Percentiles rank a stretch among this genome's conserved stretches.
Conservation (phyloP, 495 filamentous ascomycete species). For the Penicillium pulvis region DNA sequence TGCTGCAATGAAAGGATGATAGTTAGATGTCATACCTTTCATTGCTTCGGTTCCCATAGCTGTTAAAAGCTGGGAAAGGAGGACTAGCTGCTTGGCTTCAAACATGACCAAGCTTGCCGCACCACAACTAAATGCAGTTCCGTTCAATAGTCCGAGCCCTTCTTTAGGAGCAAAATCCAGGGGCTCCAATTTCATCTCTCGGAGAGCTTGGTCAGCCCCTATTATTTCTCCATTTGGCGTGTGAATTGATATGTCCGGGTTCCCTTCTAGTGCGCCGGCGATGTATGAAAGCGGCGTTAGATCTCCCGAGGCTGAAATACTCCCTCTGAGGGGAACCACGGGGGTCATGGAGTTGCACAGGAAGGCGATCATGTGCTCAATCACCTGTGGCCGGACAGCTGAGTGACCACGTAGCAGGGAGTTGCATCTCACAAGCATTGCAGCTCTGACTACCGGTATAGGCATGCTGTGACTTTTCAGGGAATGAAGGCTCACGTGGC, state of each 20-base stretch:
- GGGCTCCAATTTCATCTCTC: neutral
- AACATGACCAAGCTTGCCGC: conserved; percentile 56
- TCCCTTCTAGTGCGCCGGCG: conserved; percentile 11
- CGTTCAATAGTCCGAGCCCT: conserved; percentile 66
- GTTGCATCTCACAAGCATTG: neutral
- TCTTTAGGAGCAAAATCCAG: conserved; percentile 32
- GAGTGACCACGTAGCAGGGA: neutral
- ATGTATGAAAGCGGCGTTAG: conserved; percentile 46
- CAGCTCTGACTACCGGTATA: neutral
- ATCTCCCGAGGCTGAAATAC: conserved; percentile 69
- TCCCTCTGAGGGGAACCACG: conserved; percentile 35
- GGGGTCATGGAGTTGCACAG: neutral
- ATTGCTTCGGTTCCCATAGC: conserved; percentile 49
- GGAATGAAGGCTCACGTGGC: neutral
- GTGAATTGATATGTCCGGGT: conserved; percentile 11
- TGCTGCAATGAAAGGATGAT: neutral
- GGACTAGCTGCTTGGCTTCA: conserved; percentile 56
- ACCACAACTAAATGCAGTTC: conserved; percentile 61
- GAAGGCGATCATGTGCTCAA: neutral
- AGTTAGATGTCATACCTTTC: conserved; percentile 53
- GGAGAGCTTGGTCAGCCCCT: neutral
- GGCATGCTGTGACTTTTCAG: neutral
- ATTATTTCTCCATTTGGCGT: neutral
- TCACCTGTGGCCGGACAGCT: neutral
- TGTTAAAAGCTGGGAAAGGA: conserved; percentile 59